Conservation (phyloP, 768 basidiomycete species). For the Amanita phalloides region DNA sequence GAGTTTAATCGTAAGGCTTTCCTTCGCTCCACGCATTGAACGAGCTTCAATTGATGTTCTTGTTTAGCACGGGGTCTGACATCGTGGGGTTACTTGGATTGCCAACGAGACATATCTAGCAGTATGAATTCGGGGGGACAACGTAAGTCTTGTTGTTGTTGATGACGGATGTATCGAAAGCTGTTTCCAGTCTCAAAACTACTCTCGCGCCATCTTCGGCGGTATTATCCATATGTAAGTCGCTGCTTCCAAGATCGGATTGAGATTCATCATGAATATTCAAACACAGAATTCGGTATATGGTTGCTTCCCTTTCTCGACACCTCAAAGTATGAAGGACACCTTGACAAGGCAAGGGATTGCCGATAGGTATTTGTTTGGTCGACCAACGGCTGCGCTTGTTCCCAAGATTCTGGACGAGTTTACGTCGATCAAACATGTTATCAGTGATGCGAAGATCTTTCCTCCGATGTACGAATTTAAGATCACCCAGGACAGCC, state of each 20-base stretch:
- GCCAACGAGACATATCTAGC: slow-evolving; percentile 29
- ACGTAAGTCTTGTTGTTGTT: slow-evolving; percentile 13
- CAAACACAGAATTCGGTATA: slow-evolving; percentile 40
- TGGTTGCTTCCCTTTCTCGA: slow-evolving; percentile 58
- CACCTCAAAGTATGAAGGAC: slow-evolving; percentile 31
- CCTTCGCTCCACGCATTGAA: neutral
- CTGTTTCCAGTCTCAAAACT: slow-evolving; percentile 29
- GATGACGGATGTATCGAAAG: neutral
- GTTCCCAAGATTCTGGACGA: slow-evolving; percentile 22
- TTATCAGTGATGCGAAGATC: slow-evolving; percentile 20
- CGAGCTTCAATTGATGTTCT: neutral
- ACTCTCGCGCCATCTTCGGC: slow-evolving; percentile 32
- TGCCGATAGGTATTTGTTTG: slow-evolving; percentile 28
- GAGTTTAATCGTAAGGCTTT: slow-evolving; percentile 34
- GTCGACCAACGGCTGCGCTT: slow-evolving; percentile 21
- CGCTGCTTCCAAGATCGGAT: too few species aligned
- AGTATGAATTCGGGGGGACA: slow-evolving; percentile 23
- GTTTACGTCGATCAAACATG: slow-evolving; percentile 21
- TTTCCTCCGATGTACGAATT: slow-evolving; percentile 27
- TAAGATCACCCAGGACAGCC: slow-evolving; percentile 17
- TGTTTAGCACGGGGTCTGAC: slow-evolving; percentile 30
- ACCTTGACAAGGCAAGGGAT: slow-evolving; percentile 28
- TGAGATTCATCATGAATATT: neutral
- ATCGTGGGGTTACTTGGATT: slow-evolving; percentile 42
- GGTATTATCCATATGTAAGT: slow-evolving; percentile 26